A percentile compares a stretch with the other conserved stretches of the same genome.
These are phyloP conservation scores for Saururus chinensis DNA, from an alignment of 164 flowering plant genomes.

Conservation along the genomic window DNA sequence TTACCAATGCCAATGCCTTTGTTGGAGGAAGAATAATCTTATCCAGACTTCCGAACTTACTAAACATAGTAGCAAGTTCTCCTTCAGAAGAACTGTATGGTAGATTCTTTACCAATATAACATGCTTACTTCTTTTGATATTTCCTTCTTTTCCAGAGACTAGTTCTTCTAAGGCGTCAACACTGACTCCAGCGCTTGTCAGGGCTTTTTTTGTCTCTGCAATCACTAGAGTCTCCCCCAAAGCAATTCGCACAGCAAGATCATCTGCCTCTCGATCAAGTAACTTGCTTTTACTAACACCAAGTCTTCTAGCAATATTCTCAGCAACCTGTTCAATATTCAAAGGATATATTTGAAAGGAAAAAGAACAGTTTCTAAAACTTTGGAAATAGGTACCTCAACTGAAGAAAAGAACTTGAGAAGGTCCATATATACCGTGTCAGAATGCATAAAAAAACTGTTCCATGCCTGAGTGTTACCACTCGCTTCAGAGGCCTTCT, in stretches of 20 bases:
- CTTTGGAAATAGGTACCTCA: neutral
- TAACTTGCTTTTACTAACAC: constrained; percentile 76
- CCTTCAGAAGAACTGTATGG: constrained; percentile 77
- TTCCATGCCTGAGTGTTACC: constrained; percentile 93
- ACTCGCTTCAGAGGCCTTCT: constrained; percentile 79
- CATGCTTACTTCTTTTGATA: constrained; percentile 73
- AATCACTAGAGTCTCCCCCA: constrained; percentile 87
- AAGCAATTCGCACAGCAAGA: constrained; percentile 85
- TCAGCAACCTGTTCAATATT: constrained; percentile 57
- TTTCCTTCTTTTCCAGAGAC: constrained; percentile 50
- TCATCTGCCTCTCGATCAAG: constrained; percentile 78
- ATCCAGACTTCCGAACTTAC: constrained; percentile 79
- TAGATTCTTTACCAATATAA: constrained; percentile 83
- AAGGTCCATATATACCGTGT: constrained; percentile 39
- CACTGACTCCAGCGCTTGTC: constrained; percentile 67
- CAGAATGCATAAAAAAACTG: constrained; percentile 78
- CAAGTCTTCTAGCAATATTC: constrained; percentile 77
- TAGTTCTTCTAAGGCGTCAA: constrained; percentile 57
- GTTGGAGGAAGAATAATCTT: constrained; percentile 82
- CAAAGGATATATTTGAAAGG: neutral
- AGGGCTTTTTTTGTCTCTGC: constrained; percentile 85
- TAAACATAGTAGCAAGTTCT: constrained; percentile 75
- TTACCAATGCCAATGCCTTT: constrained; percentile 86
- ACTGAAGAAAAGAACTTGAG: neutral
- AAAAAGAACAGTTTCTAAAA: neutral